Percentiles rank a stretch among this genome's conserved stretches.
Evolutionary conservation across 176 grass and related monocot species (phyloP).

Genomic region (Bothriochloa decipiens): DNA sequence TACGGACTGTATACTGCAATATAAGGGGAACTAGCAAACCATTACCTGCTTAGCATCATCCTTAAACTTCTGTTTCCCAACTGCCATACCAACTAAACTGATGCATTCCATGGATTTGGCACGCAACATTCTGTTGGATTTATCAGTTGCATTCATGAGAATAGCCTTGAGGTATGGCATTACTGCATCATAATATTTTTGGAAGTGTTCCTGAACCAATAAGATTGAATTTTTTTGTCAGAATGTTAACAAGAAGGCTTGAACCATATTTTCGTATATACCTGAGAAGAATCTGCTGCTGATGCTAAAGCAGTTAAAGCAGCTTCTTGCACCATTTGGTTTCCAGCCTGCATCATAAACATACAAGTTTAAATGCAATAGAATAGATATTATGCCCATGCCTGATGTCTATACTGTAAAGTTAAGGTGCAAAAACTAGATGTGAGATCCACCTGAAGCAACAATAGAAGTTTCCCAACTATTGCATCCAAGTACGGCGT

Average conservation of each 20-base stretch:
- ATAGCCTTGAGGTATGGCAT: conserved; percentile 98
- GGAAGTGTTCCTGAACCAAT: conserved; percentile 82
- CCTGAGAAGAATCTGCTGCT: conserved; percentile 97
- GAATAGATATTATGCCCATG: background rate
- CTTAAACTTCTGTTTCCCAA: conserved; percentile 96
- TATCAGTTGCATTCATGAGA: conserved; percentile 96
- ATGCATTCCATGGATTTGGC: conserved; percentile 99
- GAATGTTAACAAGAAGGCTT: conserved; percentile 27
- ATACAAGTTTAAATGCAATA: conserved; percentile 27
- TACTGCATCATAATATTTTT: conserved; percentile 97
- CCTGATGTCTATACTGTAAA: conserved; percentile 12
- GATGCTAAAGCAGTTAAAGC: conserved; percentile 98
- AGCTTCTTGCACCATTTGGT: conserved; percentile 99
- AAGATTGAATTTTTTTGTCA: conserved; percentile 27
- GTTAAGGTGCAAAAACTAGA: conserved; percentile 31
- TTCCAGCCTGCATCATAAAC: conserved; percentile 66
- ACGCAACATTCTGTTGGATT: conserved; percentile 94
- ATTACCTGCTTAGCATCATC: conserved; percentile 96
- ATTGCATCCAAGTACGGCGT: conserved; percentile 88
- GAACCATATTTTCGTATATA: conserved; percentile 39
- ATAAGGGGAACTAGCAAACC: conserved; percentile 18
- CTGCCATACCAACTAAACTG: conserved; percentile 99
- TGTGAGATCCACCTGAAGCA: conserved; percentile 70
- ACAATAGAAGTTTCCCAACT: conserved; percentile 75
- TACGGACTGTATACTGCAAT: background rate